Evolutionary conservation across 2,329 filamentous ascomycete species (phyloP), one percentile per base, ranked within the genome.

Genomic region (Fusarium tuaranense): DNA sequence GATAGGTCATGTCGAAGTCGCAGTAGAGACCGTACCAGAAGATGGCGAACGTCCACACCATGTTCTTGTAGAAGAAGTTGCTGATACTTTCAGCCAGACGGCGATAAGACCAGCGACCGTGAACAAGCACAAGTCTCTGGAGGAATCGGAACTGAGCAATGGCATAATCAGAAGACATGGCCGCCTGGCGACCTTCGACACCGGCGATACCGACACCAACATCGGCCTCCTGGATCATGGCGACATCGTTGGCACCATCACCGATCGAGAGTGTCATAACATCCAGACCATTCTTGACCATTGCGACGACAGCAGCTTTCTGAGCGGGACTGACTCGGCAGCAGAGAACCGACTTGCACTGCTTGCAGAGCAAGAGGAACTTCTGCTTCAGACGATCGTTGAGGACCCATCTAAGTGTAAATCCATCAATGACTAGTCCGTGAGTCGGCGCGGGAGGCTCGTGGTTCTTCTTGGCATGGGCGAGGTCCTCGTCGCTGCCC

Each of bases 21-120:
- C 94, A 95, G 84, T 93, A 99, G 65, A 98, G 94, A 82, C 97
- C 95, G 84, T 94, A 99, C 96, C 96, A 98, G 88, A 98, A 98
- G 68, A 99, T 93, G 51, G 93, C 90, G 81, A 98, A 96, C 1
- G 95, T 97, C 97, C 97, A 99, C 63, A 98, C 93, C 84, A 99
- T 93, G 86, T 98, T 99, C 93, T 99, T 99, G 91, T 98, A 99
- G 88, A 99, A 99, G 88, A 99, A 99, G 83, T 99, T 99, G 82
- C 95, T 95, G 79, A 97, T 98, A 57, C 93, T 94, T 86, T 99
- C 97, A 34, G 93, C 95, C 82, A 99, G 86, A 78, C 97, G 92
- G 63, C 96, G 91, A 85, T 99, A 99, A n/a, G 95, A 98, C 94
- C 95, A 98, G 68, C 95, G 91, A 68, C 95, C 95, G 81, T 98